Percentiles rank a stretch among this genome's conserved stretches.
These are phyloP conservation scores for Penicillium turbatum DNA, from an alignment of 495 filamentous ascomycete genomes.

Conservation along the genomic window DNA sequence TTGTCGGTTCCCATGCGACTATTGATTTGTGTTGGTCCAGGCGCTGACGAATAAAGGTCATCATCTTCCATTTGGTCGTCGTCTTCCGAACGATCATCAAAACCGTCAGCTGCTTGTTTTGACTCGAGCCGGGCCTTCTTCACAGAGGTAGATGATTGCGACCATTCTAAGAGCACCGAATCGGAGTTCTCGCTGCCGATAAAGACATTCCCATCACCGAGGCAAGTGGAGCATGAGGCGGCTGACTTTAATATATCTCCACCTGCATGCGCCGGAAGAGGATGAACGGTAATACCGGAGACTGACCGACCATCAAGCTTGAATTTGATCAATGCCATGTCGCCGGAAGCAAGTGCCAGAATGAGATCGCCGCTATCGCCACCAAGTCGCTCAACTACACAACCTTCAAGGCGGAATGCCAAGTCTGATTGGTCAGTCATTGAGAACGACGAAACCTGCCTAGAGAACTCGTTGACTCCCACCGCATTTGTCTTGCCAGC, in stretches of 20 bases:
- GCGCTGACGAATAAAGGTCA: conserved; percentile 59
- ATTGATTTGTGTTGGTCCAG: conserved; percentile 24
- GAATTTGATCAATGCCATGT: conserved; percentile 73
- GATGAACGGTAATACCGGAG: conserved; percentile 69
- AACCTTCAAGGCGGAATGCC: conserved; percentile 75
- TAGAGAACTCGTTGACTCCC: conserved; percentile 88
- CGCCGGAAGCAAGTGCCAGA: conserved; percentile 73
- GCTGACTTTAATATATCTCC: conserved; percentile 56
- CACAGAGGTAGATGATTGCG: conserved; percentile 47
- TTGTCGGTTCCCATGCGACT: conserved; percentile 19
- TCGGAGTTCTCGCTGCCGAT: conserved; percentile 81
- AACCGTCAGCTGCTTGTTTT: conserved; percentile 48
- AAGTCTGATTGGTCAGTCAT: conserved; percentile 84
- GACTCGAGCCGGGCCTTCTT: conserved; percentile 45
- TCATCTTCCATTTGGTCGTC: conserved; percentile 62
- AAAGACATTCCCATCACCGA: conserved; percentile 73
- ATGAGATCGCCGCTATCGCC: conserved; percentile 75
- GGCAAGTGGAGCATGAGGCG: conserved; percentile 62
- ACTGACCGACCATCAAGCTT: conserved; percentile 89
- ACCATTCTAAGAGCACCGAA: conserved; percentile 77
- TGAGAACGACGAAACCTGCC: conserved; percentile 69
- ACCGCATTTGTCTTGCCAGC: conserved; percentile 89
- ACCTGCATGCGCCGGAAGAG: conserved; percentile 55
- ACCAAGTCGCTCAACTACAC: conserved; percentile 69
- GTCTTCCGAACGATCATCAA: conserved; percentile 32